A percentile compares a stretch with the other conserved stretches of the same genome.
Conservation (phyloP, 2,329 filamentous ascomycete species). For the Lachnellula willkommii region DNA sequence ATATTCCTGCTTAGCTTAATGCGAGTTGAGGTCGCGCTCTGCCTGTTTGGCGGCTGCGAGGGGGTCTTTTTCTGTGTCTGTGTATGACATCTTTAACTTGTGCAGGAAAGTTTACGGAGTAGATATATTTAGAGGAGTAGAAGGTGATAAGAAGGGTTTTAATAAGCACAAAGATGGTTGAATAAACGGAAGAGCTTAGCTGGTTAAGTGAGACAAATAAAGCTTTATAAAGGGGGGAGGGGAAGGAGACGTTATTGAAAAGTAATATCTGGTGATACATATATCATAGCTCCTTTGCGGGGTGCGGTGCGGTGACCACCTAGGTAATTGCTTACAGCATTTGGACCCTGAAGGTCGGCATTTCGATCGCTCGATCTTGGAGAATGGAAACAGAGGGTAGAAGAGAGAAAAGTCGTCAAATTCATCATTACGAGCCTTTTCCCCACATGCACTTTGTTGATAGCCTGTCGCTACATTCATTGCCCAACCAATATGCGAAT, state of each 20-base stretch:
- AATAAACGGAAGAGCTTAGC: neutral
- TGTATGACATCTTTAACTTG: slow-evolving; percentile 36
- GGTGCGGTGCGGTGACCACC: neutral
- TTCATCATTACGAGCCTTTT: neutral
- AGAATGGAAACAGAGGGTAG: too few relatives aligned
- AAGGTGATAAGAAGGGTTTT: too few relatives aligned
- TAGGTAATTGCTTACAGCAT: neutral
- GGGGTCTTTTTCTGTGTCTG: slow-evolving; percentile 33
- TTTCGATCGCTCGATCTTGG: neutral
- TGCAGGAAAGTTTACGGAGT: too few relatives aligned
- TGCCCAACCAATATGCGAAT: neutral
- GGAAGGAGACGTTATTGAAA: neutral
- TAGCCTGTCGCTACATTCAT: neutral
- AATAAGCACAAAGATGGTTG: too few relatives aligned
- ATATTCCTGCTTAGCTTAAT: slow-evolving; percentile 33
- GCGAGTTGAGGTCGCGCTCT: slow-evolving; percentile 43
- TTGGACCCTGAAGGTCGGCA: neutral
- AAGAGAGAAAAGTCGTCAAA: neutral
- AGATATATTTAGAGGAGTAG: too few relatives aligned
- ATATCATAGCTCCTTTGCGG: neutral
- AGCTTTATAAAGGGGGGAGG: neutral
- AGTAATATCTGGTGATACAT: neutral
- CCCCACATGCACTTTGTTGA: neutral
- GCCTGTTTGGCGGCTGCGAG: slow-evolving; percentile 41
- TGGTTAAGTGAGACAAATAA: neutral